Base-by-base conservation (phyloP, 2,329 filamentous ascomycete species). In the Xylariales sp. region DNA sequence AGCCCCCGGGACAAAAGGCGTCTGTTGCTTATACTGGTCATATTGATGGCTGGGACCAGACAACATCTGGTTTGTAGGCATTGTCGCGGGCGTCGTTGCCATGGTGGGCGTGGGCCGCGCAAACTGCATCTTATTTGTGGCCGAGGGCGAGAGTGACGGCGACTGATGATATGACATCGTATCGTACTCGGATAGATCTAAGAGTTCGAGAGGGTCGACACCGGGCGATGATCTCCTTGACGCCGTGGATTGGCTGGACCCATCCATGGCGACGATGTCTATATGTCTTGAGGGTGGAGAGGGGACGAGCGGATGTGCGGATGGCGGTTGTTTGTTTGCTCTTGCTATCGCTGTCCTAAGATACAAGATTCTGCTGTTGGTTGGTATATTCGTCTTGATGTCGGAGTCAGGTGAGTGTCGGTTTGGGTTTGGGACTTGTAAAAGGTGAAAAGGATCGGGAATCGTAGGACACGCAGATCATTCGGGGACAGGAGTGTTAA, bases 1-100 rank as follows among this genome's bases (percentile, higher is more conserved):
- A 60, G 93, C 94, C 69, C 94, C 94, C 1, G 93, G 91, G 0
- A 96, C 93, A 36, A 97, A 90, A 71, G 94, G 94, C 3, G 96
- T 97, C 83, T 97, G 94, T 79, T 99, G 96, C 83, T 93, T 93
- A 84, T 97, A 97, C 77, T 93, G 90, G 76, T 94, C 93, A 84
- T 98, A 98, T 81, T 97, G 93, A 83, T 97, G 94, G 80, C 93
- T 97, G 8, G 96, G 95, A 43, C 90, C 93, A 55, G 89, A 90
- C 76, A 94, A 88, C 23, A 86, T 86, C 69, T 90, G 87, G 32
- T 75, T 80, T 7, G 86, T 80, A 18, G 87, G 80, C 65, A 90
- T 79, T 43, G 83, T 81, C 3, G 84, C 81, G n/a, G 87, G 85
- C 5, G 88, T 85, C 64, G 84, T 82, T 50, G 86, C 81, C 60